Base-by-base conservation (phyloP, 257 asterid genomes). In the Solanum okadae region DNA sequence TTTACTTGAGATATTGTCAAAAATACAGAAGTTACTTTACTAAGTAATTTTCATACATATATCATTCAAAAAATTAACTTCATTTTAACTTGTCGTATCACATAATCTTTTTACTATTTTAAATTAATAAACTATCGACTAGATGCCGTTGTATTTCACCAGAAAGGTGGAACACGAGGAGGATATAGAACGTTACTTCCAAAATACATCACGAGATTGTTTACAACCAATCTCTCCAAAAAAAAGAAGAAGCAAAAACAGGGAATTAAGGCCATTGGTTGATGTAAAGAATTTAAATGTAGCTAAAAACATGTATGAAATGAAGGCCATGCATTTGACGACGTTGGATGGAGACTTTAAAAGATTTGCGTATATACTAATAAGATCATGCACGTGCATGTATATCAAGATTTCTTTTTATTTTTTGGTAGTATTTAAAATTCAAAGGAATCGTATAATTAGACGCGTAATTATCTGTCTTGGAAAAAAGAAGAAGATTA, bases 241-340 rank as follows among this genome's bases (percentile, higher is more conserved):
- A 31, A 31, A 31, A 31, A 31, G 3, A 31, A 31, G 33, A 31
- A 37, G 42, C 42, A 37, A 49, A 49, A 46, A 56, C 65, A 56
- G 65, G 10, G n/a, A 18, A 52, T 61, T 63, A 27, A 70, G 6
- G 0, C n/a, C 10, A 71, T 31, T 7, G n/a, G 84, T 42, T 40
- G 15, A 14, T 42, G 46, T 8, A 42, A 44, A 42, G 8, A 42
- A 78, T 42, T 8, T 3, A 12, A 78, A 78, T 11, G 59, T 5
- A 1, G 1, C 59, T 22, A 76, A 72, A 40, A 78, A 37, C 78
- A 77, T 71, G 37, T 49, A 49, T 15, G 34, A 88, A 78, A 83
- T 71, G 85, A 56, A 52, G 16, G 46, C 77, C 87, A 88, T 83
- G 88, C 76, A 75, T 75, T 37, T 25, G 70, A 87, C 86, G 70